Evolutionary conservation across 1,139 yeast species (phyloP).

Genomic region (Diutina mesorugosa): DNA sequence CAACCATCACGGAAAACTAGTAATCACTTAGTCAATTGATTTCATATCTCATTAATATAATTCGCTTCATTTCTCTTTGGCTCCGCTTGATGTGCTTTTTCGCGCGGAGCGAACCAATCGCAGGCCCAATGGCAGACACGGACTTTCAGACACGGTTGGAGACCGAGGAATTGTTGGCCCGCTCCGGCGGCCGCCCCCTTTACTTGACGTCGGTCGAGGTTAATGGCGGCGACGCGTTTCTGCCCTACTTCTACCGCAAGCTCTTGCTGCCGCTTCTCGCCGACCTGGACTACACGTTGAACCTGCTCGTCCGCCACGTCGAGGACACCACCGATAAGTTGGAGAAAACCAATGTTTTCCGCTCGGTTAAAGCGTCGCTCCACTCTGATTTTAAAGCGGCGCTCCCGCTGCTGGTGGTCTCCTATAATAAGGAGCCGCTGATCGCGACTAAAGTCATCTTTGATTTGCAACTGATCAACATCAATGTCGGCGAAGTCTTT

Average conservation of each 20-base stretch:
- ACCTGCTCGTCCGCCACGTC: slow-evolving; percentile 21
- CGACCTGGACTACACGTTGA: slow-evolving; percentile 32
- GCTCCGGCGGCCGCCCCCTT: slow-evolving; percentile 28
- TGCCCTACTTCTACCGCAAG: slow-evolving; percentile 31
- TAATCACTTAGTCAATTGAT: too few species aligned
- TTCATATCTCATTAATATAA: too few species aligned
- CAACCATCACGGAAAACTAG: too few species aligned
- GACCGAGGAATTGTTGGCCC: slow-evolving; percentile 19
- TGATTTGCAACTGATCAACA: slow-evolving; percentile 20
- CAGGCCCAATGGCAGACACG: neutral
- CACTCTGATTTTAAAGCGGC: slow-evolving; percentile 20
- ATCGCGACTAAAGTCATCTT: slow-evolving; percentile 26
- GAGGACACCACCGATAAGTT: slow-evolving; percentile 17
- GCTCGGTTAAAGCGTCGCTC: slow-evolving; percentile 19
- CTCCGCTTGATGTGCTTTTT: neutral
- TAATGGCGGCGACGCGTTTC: slow-evolving; percentile 35
- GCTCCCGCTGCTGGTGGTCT: slow-evolving; percentile 13
- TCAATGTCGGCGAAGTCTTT: slow-evolving; percentile 24
- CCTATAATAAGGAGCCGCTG: slow-evolving; percentile 23
- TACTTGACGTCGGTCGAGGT: slow-evolving; percentile 33
- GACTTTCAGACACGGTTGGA: slow-evolving; percentile 18
- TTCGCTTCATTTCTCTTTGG: too few species aligned
- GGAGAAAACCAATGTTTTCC: slow-evolving; percentile 31
- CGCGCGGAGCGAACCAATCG: neutral
- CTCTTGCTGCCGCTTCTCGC: slow-evolving; percentile 30